phyloP scores from a whole-genome alignment of 179 eudicot species.

The Silene vulgaris region DNA sequence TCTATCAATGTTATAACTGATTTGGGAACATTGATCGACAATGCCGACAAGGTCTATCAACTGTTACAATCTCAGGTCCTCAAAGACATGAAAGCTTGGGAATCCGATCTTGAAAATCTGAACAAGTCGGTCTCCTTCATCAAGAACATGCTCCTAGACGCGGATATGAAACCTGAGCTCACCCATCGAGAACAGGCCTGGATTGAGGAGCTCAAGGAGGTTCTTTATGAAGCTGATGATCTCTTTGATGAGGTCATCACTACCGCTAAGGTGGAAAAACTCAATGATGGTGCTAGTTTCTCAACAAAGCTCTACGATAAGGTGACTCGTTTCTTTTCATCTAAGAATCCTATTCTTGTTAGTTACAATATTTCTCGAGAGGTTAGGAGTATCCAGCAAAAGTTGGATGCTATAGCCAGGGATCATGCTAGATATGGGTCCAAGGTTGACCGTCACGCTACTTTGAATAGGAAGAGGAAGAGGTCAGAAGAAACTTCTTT shows the following conservation, averaged over 20 bases:
- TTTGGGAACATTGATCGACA: too few species aligned
- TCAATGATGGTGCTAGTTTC: not conserved
- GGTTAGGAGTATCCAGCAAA: not conserved
- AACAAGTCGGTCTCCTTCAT: not conserved
- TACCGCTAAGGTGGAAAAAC: not conserved
- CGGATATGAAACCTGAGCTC: not conserved
- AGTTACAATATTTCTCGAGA: not conserved
- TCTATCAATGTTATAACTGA: too few species aligned
- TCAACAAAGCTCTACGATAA: not conserved
- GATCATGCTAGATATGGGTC: not conserved
- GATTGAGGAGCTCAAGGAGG: not conserved
- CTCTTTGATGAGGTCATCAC: not conserved
- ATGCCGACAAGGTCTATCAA: too few species aligned
- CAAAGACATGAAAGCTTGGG: not conserved
- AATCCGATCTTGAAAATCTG: not conserved
- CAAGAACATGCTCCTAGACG: not conserved
- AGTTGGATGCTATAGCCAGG: not conserved
- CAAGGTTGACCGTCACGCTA: not conserved
- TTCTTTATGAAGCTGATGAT: slow-evolving; percentile 4
- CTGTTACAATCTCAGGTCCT: too few species aligned
- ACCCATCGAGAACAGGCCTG: not conserved
- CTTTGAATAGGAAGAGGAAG: not conserved
- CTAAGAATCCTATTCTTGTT: not conserved
- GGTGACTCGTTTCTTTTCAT: not conserved
- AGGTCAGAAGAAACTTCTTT: slow-evolving; percentile 19